Conservation (phyloP, 139 green algal species). For the Chlamydomonas sphaeroides region DNA sequence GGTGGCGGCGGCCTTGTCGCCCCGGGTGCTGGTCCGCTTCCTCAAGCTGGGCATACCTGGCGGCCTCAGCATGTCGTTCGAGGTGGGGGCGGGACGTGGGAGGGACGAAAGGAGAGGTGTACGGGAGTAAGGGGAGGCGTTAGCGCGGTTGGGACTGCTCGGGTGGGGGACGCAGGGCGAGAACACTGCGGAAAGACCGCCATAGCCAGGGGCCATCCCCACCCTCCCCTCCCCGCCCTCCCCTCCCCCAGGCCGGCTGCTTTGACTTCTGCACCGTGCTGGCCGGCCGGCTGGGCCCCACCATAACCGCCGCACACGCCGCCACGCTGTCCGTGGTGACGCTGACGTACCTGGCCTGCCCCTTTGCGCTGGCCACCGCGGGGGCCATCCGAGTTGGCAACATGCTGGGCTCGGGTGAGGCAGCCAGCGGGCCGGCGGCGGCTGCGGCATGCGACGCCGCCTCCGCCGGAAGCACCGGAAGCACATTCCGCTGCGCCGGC, state of each 20-base stretch:
- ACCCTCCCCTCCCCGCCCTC: neutral
- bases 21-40: constrained; percentile 19
- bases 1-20: neutral
- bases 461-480: too few species aligned
- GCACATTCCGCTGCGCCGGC: too few species aligned
- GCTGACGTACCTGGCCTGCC: constrained; percentile 42
- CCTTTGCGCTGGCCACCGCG: constrained; percentile 47
- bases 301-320: constrained; percentile 43
- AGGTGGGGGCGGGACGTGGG: neutral
- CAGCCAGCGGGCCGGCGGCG: too few species aligned
- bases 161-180: too few species aligned
- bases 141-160: too few species aligned
- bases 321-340: constrained; percentile 42
- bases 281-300: constrained; percentile 48
- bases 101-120: too few species aligned
- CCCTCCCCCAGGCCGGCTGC: constrained; percentile 9
- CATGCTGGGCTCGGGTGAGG: constrained; percentile 38
- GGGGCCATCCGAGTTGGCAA: constrained; percentile 54
- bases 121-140: too few species aligned
- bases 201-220: too few species aligned
- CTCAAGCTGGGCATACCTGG: constrained; percentile 41
- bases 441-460: too few species aligned
- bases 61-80: constrained; percentile 23
- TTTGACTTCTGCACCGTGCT: constrained; percentile 57
- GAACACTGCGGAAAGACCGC: too few species aligned